phyloP scores from a whole-genome alignment of 1,284 basidiomycete species.

The Chiua sp. region DNA sequence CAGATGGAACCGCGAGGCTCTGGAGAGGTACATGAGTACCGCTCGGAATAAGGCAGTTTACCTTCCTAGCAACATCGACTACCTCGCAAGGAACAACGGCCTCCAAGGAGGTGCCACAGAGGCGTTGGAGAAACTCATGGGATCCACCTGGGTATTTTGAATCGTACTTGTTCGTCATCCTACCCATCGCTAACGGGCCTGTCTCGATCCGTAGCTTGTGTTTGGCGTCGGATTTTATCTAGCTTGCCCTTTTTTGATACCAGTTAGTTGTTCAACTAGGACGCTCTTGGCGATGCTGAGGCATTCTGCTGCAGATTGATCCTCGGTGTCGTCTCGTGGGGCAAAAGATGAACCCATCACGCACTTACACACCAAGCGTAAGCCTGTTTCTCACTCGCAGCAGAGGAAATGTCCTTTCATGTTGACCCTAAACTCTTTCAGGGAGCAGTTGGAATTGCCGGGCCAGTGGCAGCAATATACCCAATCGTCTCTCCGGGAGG shows the following conservation, averaged over 20 bases:
- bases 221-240: constrained; percentile 68
- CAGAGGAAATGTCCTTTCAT: not conserved
- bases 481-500: constrained; percentile 70
- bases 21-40: constrained; percentile 61
- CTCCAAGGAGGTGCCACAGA: constrained; percentile 49
- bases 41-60: constrained; percentile 65
- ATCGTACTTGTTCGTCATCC: not conserved
- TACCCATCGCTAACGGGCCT: constrained; percentile 3
- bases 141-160: constrained; percentile 52
- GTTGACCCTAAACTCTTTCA: constrained; percentile 22
- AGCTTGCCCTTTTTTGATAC: constrained; percentile 64
- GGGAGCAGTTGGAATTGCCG: constrained; percentile 70
- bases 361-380: constrained; percentile 64
- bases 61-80: constrained; percentile 71
- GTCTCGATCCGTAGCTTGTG: constrained; percentile 50
- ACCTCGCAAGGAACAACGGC: constrained; percentile 70
- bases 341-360: constrained; percentile 70
- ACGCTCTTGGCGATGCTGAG: not conserved
- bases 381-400: constrained; percentile 15
- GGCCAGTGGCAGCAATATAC: constrained; percentile 66
- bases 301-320: constrained; percentile 49
- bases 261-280: constrained; percentile 42
- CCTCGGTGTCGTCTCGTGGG: constrained; percentile 63
- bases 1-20: constrained; percentile 58
- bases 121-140: constrained; percentile 50